phyloP scores from a whole-genome alignment of 2,329 filamentous ascomycete genomes.

The Penicillium sp. region DNA sequence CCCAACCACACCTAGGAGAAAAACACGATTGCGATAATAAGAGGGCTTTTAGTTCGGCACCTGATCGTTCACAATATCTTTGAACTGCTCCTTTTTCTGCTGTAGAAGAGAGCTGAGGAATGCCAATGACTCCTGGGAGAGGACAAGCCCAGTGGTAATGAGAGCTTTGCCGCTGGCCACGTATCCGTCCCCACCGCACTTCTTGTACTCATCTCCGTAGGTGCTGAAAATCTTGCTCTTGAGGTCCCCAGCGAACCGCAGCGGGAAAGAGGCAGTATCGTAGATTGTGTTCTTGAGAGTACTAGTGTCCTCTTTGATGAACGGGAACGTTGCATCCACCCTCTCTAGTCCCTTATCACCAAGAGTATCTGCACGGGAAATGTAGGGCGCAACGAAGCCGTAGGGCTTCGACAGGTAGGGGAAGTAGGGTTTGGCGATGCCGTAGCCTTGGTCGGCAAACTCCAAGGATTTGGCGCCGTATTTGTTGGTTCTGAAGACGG shows the following conservation, averaged over 20 bases:
- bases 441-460: slow-evolving; percentile 75
- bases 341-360: slow-evolving; percentile 72
- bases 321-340: slow-evolving; percentile 73
- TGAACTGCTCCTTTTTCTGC: slow-evolving; percentile 66
- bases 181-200: slow-evolving; percentile 60
- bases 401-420: slow-evolving; percentile 81
- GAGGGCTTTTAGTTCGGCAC: slow-evolving; percentile 33
- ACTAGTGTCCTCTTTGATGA: slow-evolving; percentile 74
- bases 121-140: slow-evolving; percentile 67
- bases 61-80: slow-evolving; percentile 59
- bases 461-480: slow-evolving; percentile 83
- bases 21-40: neutral
- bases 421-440: slow-evolving; percentile 76
- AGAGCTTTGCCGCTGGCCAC: slow-evolving; percentile 73
- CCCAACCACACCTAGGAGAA: slow-evolving; percentile 17
- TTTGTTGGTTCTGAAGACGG: slow-evolving; percentile 78
- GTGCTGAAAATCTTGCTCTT: slow-evolving; percentile 50
- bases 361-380: slow-evolving; percentile 78
- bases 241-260: slow-evolving; percentile 65
- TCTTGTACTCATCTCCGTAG: slow-evolving; percentile 53
- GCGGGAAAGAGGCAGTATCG: slow-evolving; percentile 65
- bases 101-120: slow-evolving; percentile 65
- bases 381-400: slow-evolving; percentile 81
- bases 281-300: slow-evolving; percentile 71
- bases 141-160: slow-evolving; percentile 68